Conservation (phyloP, 495 filamentous ascomycete species). For the Podospora didyma region DNA sequence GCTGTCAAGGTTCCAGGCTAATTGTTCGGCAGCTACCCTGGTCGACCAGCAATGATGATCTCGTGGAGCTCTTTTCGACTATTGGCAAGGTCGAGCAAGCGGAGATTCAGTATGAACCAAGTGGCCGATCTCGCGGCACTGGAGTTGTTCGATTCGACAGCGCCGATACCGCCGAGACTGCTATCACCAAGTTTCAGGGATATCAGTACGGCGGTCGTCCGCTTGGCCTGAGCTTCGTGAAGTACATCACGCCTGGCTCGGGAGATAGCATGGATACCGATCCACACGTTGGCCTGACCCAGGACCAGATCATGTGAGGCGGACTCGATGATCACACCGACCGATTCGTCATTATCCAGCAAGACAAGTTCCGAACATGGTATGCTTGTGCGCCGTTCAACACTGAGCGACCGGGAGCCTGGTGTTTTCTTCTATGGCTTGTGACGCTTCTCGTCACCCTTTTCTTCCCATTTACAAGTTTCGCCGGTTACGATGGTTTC, state of each 20-base stretch:
- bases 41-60: slow-evolving; percentile 97
- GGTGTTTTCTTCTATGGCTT: not conserved
- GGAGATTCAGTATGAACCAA: slow-evolving; percentile 97
- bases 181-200: slow-evolving; percentile 94
- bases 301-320: slow-evolving; percentile 94
- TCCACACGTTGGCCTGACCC: slow-evolving; percentile 70
- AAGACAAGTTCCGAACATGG: not conserved
- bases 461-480: not conserved
- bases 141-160: slow-evolving; percentile 92
- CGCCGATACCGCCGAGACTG: slow-evolving; percentile 79
- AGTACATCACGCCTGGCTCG: slow-evolving; percentile 67
- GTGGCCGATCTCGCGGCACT: slow-evolving; percentile 89
- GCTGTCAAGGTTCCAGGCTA: slow-evolving; percentile 9
- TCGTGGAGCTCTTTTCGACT: slow-evolving; percentile 93
- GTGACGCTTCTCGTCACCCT: not conserved
- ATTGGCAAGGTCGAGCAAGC: slow-evolving; percentile 97
- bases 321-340: too few species aligned
- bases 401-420: not conserved
- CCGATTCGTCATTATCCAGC: too few species aligned
- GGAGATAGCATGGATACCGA: slow-evolving; percentile 82
- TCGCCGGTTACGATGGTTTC: slow-evolving; percentile 17
- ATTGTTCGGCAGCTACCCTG: slow-evolving; percentile 71
- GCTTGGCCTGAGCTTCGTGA: slow-evolving; percentile 86
- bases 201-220: slow-evolving; percentile 97
- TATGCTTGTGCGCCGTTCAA: not conserved